Base-by-base conservation (phyloP, 2,329 filamentous ascomycete genomes). In the Penicillium sp. region DNA sequence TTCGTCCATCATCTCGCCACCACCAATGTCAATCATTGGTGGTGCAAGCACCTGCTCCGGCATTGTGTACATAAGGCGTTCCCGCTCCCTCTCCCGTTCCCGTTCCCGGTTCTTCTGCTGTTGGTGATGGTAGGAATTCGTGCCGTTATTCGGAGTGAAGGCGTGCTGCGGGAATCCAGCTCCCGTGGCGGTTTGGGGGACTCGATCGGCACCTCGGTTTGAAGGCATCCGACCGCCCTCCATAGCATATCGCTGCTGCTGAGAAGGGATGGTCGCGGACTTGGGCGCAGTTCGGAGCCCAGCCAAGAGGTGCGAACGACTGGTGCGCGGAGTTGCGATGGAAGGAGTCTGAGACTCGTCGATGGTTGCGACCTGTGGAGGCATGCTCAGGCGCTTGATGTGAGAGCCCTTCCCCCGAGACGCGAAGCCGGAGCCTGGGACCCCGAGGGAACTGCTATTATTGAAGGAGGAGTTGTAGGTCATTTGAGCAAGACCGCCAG, bases 401-500 rank as follows among this genome's bases (percentile, higher is more conserved):
- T 90, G 89, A 70, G 90, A 86, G 64, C 91, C 90, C 71, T 96
- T 91, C 64, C 86, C 85, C 67, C 95, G 89, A 68, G 93, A 93
- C 62, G 91, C 91, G 72, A 96, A 90, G 70, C 92, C 90, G 64
- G 89, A 86, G 61, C 86, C 82, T 52, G 92, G 89, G 79, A 91
- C 86, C 71, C 87, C 86, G 68, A 96, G 82, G 68, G 86, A 88
- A 76, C 69, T 74, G 69, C 85, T 85, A 73, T 85, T 82, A 72
- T 85, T 82, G 75, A 89, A 82, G 75, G 84, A 80, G 76, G 90
- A 90, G 77, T 88, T 90, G 83, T 91, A 93, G 81, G 91, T 90
- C 93, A 98, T 98, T 85, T 96, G 92, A 95, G 92, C 89, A 83
- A 96, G 91, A 95, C 92, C 91, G 85, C 93, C 93, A 86, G 93